Evolutionary conservation across 2,329 filamentous ascomycete genomes (phyloP), one percentile per base, ranked within the genome.

Genomic region (Monosporascus sp.): DNA sequence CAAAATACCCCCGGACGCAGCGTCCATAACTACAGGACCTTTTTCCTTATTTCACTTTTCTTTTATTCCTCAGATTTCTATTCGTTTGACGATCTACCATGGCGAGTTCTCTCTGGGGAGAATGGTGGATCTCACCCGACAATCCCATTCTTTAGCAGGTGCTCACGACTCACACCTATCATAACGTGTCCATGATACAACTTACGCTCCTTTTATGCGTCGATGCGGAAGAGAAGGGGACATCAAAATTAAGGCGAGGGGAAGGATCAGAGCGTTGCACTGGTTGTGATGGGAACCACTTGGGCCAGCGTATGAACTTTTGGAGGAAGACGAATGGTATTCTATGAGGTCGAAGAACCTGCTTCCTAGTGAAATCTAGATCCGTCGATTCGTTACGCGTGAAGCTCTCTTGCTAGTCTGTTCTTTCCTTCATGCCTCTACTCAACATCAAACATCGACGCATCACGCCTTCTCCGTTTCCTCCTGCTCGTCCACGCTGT

Each of bases 401-500:
- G 31, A 14, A 35, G 4, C 9, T 5, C 28, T 31, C 28, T 14
- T 31, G 28, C 28, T 35, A 35, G 31, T 35, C 31, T 14, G 11
- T 5, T 35, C 28, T 35, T 35, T 5, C 31, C 4, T 35, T 35
- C 9, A 14, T 14, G 31, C 31, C 31, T 5, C 31, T 35, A 14
- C 31, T 35, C 31, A 35, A 14, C 22, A 14, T 24, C 20, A 28
- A 20, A 45, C 20, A 17, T 20, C 11, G 7, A 15, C 35, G 6
- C 18, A 14, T 58, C 46, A 66, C 15, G 40, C 44, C 60, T 68
- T 68, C 51, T 69, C 67, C 22, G 65, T 68, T 70, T 86, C 82
- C 64, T 86, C 82, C 68, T 83, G 78, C 68, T 83, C 80, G 59
- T 82, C 77, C 55, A 78, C 76, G 64, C 76, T 81, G 55, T 68